These are phyloP conservation scores for Aphanomyces euteiches DNA, from an alignment of 352 stramenopile genomes.

Conservation along the genomic window DNA sequence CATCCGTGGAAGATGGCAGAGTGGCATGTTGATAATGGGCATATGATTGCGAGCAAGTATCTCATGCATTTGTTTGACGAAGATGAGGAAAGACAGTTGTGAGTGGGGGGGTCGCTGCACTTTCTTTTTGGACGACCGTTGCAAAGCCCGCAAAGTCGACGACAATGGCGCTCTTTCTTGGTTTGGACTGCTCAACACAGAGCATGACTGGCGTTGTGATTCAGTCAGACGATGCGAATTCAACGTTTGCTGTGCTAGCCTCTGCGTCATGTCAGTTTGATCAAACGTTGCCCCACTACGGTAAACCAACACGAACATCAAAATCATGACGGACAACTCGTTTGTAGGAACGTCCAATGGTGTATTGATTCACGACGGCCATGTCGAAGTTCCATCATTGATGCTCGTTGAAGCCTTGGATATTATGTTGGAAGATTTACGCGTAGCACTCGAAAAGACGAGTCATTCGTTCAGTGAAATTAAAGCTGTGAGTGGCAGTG, in stretches of 20 bases:
- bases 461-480: slow-evolving; percentile 41
- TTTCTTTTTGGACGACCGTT: no score
- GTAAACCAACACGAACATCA: neutral
- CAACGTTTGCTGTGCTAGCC: slow-evolving; percentile 39
- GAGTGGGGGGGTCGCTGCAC: no score
- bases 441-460: slow-evolving; percentile 32
- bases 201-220: slow-evolving; percentile 74
- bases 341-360: slow-evolving; percentile 50
- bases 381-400: slow-evolving; percentile 63
- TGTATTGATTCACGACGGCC: slow-evolving; percentile 46
- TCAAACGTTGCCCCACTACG: slow-evolving; percentile 56
- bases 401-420: slow-evolving; percentile 82
- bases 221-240: slow-evolving; percentile 32
- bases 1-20: no score
- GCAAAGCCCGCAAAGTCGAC: neutral
- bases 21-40: no score
- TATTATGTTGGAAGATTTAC: slow-evolving; percentile 50
- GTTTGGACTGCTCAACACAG: slow-evolving; percentile 82
- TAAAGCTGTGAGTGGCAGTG: slow-evolving; percentile 62
- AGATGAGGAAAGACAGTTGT: no score
- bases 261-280: slow-evolving; percentile 71
- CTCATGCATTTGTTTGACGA: no score
- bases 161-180: slow-evolving; percentile 43
- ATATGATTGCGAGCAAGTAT: no score
- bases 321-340: neutral